phyloP scores from a whole-genome alignment of 495 filamentous ascomycete species.

The Pyronema omphalodes region DNA sequence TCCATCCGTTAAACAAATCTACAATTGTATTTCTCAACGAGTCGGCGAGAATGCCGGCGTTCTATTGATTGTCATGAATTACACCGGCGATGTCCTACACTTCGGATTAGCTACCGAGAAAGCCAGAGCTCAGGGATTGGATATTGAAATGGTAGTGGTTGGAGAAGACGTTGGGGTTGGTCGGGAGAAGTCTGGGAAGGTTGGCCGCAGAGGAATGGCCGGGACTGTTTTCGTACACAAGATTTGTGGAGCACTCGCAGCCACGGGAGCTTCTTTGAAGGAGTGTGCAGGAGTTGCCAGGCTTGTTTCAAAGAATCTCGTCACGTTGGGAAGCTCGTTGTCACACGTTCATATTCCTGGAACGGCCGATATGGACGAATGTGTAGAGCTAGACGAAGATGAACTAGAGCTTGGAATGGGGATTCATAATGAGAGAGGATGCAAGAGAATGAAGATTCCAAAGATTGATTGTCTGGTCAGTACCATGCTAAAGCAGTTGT shows the following conservation, averaged over 20 bases:
- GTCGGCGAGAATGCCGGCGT: slow-evolving; percentile 56
- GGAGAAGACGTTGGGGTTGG: slow-evolving; percentile 95
- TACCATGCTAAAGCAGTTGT: slow-evolving; percentile 63
- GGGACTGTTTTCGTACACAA: slow-evolving; percentile 83
- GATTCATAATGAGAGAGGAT: slow-evolving; percentile 91
- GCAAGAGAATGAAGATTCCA: slow-evolving; percentile 43
- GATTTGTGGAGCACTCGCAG: slow-evolving; percentile 67
- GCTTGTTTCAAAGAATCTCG: slow-evolving; percentile 54
- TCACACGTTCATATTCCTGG: slow-evolving; percentile 90
- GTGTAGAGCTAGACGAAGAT: slow-evolving; percentile 39
- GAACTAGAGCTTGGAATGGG: slow-evolving; percentile 96
- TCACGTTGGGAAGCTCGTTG: slow-evolving; percentile 70
- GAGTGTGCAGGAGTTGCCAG: slow-evolving; percentile 56
- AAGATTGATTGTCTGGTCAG: slow-evolving; percentile 51
- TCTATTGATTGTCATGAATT: slow-evolving; percentile 50
- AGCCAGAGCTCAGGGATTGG: slow-evolving; percentile 58
- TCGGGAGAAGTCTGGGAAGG: slow-evolving; percentile 62
- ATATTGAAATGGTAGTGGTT: slow-evolving; percentile 83
- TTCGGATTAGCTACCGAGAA: slow-evolving; percentile 93
- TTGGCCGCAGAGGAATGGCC: slow-evolving; percentile 77
- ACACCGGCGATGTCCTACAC: slow-evolving; percentile 74
- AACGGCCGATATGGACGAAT: slow-evolving; percentile 31
- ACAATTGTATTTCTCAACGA: slow-evolving; percentile 50
- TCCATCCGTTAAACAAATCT: slow-evolving; percentile 73
- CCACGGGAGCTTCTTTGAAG: slow-evolving; percentile 38